Evolutionary conservation across 805 yeast genomes (phyloP), one percentile per base, ranked within the genome.

Genomic region (Kazachstania taianensis): DNA sequence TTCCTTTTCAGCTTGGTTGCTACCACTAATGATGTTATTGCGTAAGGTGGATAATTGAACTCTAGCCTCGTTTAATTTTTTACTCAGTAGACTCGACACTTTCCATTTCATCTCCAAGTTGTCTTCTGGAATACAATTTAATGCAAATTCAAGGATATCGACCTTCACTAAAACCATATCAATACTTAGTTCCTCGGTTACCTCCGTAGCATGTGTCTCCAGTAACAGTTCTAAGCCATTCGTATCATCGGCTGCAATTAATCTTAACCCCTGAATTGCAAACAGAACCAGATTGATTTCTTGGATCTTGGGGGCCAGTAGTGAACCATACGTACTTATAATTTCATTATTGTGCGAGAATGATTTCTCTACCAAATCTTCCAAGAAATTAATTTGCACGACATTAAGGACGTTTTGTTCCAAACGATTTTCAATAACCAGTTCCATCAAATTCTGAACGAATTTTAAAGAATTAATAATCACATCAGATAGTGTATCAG

Each of bases 401-500:
- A 28, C 16, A 28, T 50, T 52, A 10, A 46, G 27, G 12, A 8
- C 14, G 9, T 25, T 15, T n/a, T 15, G 18, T 8, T 15, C 20
- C 14, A 33, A 26, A 16, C 26, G 30, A 19, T 18, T 31, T 33
- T 53, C 56, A 4, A 46, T 20, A 4, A 44, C 28, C 1, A 44
- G 16, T 37, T 53, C 59, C 30, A 52, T 20, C 9, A 53, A 25
- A 5, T 38, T 23, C 30, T 48, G 40, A 9, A 45, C 35, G 32
- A 43, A 52, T 20, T 48, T 50, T 25, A 41, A 47, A 16, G 46
- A 43, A 17, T 41, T 39, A 5, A 38, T 23, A 8, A 53, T 19
- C 1, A 53, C 43, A 13, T 57, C 60, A 9, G 44, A 28, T 5
- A 54, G 29, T 3, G 55, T 43, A 12, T 45, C 46, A 2, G 37